Percentiles rank a stretch among this genome's conserved stretches.
These are phyloP conservation scores for Fabrea salina DNA, from an alignment of 169 alveolate species.

Conservation along the genomic window DNA sequence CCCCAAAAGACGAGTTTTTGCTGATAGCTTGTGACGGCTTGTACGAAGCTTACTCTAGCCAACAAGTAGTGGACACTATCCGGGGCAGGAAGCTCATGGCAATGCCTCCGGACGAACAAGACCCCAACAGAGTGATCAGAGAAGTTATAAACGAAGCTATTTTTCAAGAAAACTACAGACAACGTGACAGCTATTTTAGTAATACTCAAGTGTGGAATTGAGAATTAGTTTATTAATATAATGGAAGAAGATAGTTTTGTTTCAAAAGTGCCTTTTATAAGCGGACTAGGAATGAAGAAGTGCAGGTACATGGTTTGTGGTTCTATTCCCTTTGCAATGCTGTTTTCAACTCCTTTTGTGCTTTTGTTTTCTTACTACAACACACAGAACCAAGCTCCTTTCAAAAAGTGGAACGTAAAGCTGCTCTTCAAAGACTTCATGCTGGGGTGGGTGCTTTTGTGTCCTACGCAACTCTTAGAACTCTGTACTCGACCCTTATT, in stretches of 20 bases:
- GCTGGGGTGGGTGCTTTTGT: not conserved
- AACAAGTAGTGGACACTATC: constrained; percentile 68
- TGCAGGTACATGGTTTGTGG: constrained; percentile 25
- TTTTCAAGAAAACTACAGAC: not conserved
- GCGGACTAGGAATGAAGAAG: not conserved
- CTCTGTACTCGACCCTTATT: constrained; percentile 25
- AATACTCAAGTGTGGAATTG: not conserved
- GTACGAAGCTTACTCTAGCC: constrained; percentile 72
- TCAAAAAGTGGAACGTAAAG: constrained; percentile 4
- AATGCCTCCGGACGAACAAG: constrained; percentile 47
- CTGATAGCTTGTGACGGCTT: constrained; percentile 82
- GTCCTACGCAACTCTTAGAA: not conserved
- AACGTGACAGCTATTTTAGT: constrained; percentile 29
- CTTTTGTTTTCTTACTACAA: constrained; percentile 24
- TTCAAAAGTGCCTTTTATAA: not conserved
- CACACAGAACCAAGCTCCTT: not conserved
- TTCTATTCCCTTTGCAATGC: constrained; percentile 9
- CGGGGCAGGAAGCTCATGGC: constrained; percentile 40
- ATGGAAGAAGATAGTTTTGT: not conserved
- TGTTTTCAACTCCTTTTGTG: not conserved
- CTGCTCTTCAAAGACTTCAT: not conserved
- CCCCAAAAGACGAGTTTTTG: constrained; percentile 69
- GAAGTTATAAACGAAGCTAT: constrained; percentile 20
- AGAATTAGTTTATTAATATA: not conserved
- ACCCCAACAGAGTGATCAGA: constrained; percentile 4